Conservation (phyloP, 768 basidiomycete genomes). For the Suillus alpinus region DNA sequence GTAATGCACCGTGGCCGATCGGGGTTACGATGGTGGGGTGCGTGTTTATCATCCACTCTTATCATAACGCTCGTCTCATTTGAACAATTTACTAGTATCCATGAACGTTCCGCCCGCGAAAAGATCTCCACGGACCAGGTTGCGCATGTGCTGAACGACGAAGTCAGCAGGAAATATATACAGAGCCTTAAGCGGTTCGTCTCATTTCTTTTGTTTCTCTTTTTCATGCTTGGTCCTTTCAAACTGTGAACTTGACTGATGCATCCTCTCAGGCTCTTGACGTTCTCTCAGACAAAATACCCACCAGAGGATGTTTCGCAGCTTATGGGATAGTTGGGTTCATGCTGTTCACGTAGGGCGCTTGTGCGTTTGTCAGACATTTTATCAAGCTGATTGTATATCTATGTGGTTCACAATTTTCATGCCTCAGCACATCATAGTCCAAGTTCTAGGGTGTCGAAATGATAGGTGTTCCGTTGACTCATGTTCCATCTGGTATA, state of each 20-base stretch:
- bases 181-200: constrained; percentile 92
- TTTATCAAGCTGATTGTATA: constrained; percentile 7
- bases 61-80: neutral
- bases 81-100: constrained; percentile 57
- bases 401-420: neutral
- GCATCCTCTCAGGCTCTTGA: constrained; percentile 63
- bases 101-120: constrained; percentile 96
- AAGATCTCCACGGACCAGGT: constrained; percentile 98
- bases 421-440: neutral
- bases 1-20: constrained; percentile 99
- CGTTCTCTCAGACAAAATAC: constrained; percentile 95
- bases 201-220: neutral
- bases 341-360: neutral
- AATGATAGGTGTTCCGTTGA: neutral
- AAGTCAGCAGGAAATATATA: constrained; percentile 98
- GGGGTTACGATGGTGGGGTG: constrained; percentile 99
- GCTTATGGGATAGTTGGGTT: constrained; percentile 71
- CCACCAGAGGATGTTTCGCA: constrained; percentile 91
- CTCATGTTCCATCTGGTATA: neutral
- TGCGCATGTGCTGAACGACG: constrained; percentile 97
- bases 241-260: neutral
- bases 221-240: neutral
- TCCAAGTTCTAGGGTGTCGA: neutral
- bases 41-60: constrained; percentile 23
- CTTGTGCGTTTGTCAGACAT: neutral